These are phyloP conservation scores for Pythium sukuiense DNA, from an alignment of 352 stramenopile species.

Conservation along the genomic window DNA sequence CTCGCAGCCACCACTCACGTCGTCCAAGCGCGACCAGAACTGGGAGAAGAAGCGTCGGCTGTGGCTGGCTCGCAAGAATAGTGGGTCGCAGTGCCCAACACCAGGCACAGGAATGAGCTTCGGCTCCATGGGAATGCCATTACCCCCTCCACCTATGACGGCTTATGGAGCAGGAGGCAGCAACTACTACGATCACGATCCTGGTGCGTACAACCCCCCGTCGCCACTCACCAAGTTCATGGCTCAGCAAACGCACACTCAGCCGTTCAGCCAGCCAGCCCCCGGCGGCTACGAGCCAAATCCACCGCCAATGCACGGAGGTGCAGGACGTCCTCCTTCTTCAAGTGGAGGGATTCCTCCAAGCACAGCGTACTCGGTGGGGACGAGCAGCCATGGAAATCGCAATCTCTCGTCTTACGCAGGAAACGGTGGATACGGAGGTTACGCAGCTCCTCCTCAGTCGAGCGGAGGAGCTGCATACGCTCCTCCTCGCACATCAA, in stretches of 20 bases:
- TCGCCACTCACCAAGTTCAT: constrained; percentile 79
- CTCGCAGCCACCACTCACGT: constrained; percentile 64
- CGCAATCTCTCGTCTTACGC: constrained; percentile 8
- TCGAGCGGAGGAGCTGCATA: constrained; percentile 1
- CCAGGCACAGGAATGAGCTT: constrained; percentile 17
- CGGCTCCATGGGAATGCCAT: constrained; percentile 7
- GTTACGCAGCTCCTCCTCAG: background rate
- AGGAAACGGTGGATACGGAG: background rate
- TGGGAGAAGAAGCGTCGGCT: constrained; percentile 76
- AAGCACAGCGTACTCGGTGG: constrained; percentile 5
- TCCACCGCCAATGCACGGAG: background rate
- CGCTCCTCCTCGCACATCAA: background rate
- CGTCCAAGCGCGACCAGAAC: constrained; percentile 78
- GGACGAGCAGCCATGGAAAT: constrained; percentile 2
- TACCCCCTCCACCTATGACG: constrained; percentile 21
- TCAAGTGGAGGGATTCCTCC: constrained; percentile 2
- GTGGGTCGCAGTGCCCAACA: constrained; percentile 4
- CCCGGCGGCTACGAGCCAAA: background rate
- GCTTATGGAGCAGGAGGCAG: constrained; percentile 1
- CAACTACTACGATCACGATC: constrained; percentile 19
- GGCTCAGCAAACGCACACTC: constrained; percentile 45
- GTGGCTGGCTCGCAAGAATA: constrained; percentile 63
- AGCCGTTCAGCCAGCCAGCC: constrained; percentile 2
- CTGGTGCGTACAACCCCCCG: constrained; percentile 30
- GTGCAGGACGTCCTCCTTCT: constrained; percentile 5